Percentiles rank a stretch among this genome's conserved stretches.
These are phyloP conservation scores for Peziza echinospora DNA, from an alignment of 495 filamentous ascomycete genomes.

Conservation along the genomic window DNA sequence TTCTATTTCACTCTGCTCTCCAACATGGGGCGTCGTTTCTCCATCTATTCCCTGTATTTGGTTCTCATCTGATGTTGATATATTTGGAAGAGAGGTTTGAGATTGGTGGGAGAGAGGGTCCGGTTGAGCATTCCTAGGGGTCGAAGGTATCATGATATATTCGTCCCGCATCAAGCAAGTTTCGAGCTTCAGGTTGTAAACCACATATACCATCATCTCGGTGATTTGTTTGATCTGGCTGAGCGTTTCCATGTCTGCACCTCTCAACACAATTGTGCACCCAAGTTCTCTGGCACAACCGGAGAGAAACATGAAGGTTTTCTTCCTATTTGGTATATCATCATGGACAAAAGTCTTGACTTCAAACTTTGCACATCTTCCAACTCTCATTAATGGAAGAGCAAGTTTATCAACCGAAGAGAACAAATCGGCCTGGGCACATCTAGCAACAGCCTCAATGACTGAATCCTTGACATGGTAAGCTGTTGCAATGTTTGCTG, in stretches of 20 bases:
- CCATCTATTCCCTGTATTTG: not conserved
- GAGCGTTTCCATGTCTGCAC: constrained; percentile 46
- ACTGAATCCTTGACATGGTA: constrained; percentile 95
- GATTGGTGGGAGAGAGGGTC: constrained; percentile 3
- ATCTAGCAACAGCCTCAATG: constrained; percentile 80
- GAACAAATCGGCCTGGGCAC: constrained; percentile 73
- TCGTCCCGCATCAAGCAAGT: constrained; percentile 92
- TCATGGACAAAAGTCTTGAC: constrained; percentile 81
- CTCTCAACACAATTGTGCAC: constrained; percentile 87
- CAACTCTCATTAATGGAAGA: constrained; percentile 53
- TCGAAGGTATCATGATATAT: constrained; percentile 64
- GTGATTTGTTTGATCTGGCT: constrained; percentile 76
- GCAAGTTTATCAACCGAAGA: constrained; percentile 90
- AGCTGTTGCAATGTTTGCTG: constrained; percentile 73
- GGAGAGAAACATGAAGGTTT: constrained; percentile 88
- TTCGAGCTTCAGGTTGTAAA: constrained; percentile 92
- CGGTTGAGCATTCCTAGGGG: constrained; percentile 16
- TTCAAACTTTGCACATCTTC: constrained; percentile 67
- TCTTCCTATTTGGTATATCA: constrained; percentile 42
- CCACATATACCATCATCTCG: constrained; percentile 97
- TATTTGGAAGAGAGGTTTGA: constrained; percentile 2
- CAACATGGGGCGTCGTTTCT: not conserved
- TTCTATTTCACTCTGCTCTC: constrained; percentile 2
- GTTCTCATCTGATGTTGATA: not conserved
- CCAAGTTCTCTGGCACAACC: constrained; percentile 84